These are phyloP conservation scores for Pleurotus tuoliensis DNA, from an alignment of 768 basidiomycete genomes.

Conservation along the genomic window DNA sequence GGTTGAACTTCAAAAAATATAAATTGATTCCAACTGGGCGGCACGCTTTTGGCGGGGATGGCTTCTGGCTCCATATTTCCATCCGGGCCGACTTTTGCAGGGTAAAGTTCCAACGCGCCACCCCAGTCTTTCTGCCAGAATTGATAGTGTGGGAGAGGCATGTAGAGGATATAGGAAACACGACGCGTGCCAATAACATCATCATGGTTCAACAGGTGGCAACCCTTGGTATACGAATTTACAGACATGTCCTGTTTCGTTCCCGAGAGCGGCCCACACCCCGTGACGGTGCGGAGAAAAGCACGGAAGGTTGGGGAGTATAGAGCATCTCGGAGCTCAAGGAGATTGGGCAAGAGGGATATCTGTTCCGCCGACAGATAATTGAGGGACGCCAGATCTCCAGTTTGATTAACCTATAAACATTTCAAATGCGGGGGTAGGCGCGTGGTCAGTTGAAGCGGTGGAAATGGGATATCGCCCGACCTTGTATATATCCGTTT, in stretches of 20 bases:
- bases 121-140: constrained; percentile 90
- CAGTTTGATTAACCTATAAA: constrained; percentile 88
- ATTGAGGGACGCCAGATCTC: constrained; percentile 90
- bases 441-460: not conserved
- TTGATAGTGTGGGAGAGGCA: constrained; percentile 72
- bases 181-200: constrained; percentile 94
- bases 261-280: constrained; percentile 89
- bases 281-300: constrained; percentile 83
- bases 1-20: constrained; percentile 92
- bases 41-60: constrained; percentile 61
- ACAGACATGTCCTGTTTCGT: constrained; percentile 94
- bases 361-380: constrained; percentile 79
- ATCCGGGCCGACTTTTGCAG: constrained; percentile 54
- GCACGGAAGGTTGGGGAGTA: constrained; percentile 81
- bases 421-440: constrained; percentile 7
- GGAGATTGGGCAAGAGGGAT: constrained; percentile 73
- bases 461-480: constrained; percentile 11
- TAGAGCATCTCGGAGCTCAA: constrained; percentile 83
- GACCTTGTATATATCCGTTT: constrained; percentile 98
- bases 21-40: constrained; percentile 87
- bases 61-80: constrained; percentile 67
- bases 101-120: constrained; percentile 92
- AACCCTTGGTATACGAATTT: constrained; percentile 86
- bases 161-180: constrained; percentile 95
- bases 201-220: constrained; percentile 96